Evolutionary conservation across 768 basidiomycete genomes (phyloP).

Genomic region (Roridomyces roridus): DNA sequence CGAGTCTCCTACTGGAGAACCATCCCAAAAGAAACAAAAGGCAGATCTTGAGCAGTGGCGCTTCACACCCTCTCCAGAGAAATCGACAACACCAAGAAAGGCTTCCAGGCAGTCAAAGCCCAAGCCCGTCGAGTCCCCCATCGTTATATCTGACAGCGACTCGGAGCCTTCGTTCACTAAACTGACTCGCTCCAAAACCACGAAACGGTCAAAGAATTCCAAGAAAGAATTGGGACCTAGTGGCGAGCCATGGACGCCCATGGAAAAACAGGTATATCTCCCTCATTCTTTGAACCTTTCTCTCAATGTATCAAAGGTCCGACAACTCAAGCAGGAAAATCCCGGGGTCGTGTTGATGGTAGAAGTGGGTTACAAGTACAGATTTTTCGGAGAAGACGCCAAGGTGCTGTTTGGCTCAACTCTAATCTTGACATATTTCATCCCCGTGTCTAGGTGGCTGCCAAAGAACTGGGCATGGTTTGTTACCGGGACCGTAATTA

Average conservation of each 20-base stretch:
- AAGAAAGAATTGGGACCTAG: conserved; percentile 62
- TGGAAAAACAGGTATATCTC: conserved; percentile 70
- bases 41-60: conserved; percentile 48
- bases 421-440: background rate
- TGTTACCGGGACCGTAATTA: conserved; percentile 77
- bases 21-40: conserved; percentile 37
- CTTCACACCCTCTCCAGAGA: conserved; percentile 38
- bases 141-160: conserved; percentile 42
- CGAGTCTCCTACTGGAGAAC: conserved; percentile 27
- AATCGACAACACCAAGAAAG: background rate
- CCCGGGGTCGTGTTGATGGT: conserved; percentile 75
- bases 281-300: background rate
- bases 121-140: background rate
- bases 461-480: conserved; percentile 79
- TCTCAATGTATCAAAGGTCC: conserved; percentile 42
- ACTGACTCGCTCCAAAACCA: conserved; percentile 45
- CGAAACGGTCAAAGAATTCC: conserved; percentile 39
- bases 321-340: conserved; percentile 67
- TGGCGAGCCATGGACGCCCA: conserved; percentile 74
- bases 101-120: conserved; percentile 9
- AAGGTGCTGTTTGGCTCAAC: conserved; percentile 47
- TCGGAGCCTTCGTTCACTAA: conserved; percentile 53
- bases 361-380: conserved; percentile 85
- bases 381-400: conserved; percentile 86
- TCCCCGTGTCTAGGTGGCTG: conserved; percentile 58